Percentiles rank a stretch among this genome's conserved stretches.
Evolutionary conservation across 129 eudicot species (phyloP).

Genomic region (Daucus carota): DNA sequence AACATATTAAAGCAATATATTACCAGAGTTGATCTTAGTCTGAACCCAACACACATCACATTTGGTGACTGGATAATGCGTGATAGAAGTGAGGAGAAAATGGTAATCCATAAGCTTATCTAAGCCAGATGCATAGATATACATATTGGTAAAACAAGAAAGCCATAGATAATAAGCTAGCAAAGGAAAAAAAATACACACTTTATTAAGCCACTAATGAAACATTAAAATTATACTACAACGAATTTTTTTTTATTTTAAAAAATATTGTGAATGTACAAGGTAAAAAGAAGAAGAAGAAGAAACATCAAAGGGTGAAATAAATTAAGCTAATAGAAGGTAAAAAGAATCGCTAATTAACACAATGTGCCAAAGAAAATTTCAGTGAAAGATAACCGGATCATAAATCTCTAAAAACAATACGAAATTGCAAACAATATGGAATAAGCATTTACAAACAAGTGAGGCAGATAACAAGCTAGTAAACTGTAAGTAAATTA

Average conservation of each 20-base stretch:
- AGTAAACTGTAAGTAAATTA: background rate
- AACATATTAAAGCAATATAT: background rate
- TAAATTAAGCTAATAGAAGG: background rate
- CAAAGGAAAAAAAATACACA: background rate
- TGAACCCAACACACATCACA: constrained; percentile 86
- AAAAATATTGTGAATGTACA: background rate
- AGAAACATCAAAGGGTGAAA: background rate
- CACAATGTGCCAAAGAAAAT: background rate
- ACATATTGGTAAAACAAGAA: too few species aligned
- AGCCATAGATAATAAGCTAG: background rate
- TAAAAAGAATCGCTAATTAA: background rate
- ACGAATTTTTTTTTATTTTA: too few species aligned
- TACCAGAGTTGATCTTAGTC: constrained; percentile 85
- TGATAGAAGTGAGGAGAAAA: too few species aligned
- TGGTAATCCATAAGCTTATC: background rate
- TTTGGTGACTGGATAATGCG: too few species aligned
- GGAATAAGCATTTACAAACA: background rate
- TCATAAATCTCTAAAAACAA: too few species aligned
- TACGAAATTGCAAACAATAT: background rate
- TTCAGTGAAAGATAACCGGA: background rate
- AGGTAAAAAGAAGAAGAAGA: background rate
- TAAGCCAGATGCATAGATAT: too few species aligned
- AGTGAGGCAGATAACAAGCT: background rate
- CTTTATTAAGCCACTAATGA: background rate
- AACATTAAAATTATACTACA: too few species aligned